Base-by-base conservation (phyloP, 2,329 filamentous ascomycete genomes). In the Fusarium burgessii region DNA sequence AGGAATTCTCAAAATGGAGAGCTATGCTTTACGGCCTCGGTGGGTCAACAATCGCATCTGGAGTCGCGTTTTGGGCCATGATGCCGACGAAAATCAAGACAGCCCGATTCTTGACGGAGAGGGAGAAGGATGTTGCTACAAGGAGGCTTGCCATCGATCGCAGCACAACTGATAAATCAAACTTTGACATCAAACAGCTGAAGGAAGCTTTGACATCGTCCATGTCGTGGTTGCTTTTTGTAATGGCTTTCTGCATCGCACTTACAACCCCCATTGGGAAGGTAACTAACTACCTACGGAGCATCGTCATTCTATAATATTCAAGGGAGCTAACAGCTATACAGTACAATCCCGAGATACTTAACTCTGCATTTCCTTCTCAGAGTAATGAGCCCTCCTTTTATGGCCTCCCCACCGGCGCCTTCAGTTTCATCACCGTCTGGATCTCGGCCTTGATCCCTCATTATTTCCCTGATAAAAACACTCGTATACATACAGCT, bases 1-100 rank as follows among this genome's bases (percentile, higher is more conserved):
- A 29, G 29, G 29, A 29, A 29, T 29, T 29, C 10, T 29, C 29
- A 11, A 29, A 8, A 10, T 77, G 76, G 76, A 25, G 75, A 20
- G 68, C 55, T n/a, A 57, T 77, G 11, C 77, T 78, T 35, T 25
- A 77, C 5, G 29, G 76, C 4, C 70, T 74, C 35, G 76, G 76
- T 4, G 70, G 65, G 18, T n/a, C 74, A 29, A 29, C 68, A 12
- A 38, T 71, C 32, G 45, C 51, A 9, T 65, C 51, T 14, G 68
- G 70, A 43, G 32, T 62, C 17, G 35, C 56, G 6, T 74, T 75
- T n/a, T 23, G 23, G 23, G 23, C 23, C 23, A 23, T 23, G 23
- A 72, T 75, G 66, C 73, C 73, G 1, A 38, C 47, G 23, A 42
- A 69, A 7, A 65, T 66, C 5, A 61, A 49, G 3, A 65, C 43